Evolutionary conservation across 1,284 basidiomycete genomes (phyloP), one percentile per base, ranked within the genome.

Genomic region (Malassezia brasiliensis): DNA sequence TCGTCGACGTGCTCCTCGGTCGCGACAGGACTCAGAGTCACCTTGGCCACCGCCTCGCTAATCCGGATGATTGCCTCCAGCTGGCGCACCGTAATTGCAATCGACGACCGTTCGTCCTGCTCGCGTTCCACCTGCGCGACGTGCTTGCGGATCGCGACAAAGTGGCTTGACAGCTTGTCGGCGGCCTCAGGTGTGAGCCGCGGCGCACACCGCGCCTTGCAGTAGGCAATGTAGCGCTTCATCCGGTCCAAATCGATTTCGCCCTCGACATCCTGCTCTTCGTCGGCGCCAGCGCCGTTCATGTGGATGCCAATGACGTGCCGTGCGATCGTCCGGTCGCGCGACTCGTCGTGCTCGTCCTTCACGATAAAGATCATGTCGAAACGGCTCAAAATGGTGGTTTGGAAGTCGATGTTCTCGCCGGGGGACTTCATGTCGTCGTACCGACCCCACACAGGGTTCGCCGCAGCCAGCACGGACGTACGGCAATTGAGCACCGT

Each of bases 301-400:
- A 96, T 96, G 76, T 98, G 94, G 52, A 96, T 88, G 75, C 91
- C 91, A 88, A 99, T 93, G 66, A 99, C 90, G 74, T 96, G 90
- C 77, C 86, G 88, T 11, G 94, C 93, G 65, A 98, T 94, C 65
- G 85, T 89, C 73, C 85, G 83, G 76, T 99, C 94, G 44, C 94
- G 82, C 48, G 81, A 79, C 77, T 98, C 94, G 74, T 96, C 90
- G 76, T 98, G 94, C 71, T 96, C 91, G 72, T 99, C 94, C 75
- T 88, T 91, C 64, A 99, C 87, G 66, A 99, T 94, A 79, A 98
- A 99, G 70, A 99, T 98, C 94, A 99, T 96, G 74, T 99, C 94
- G 77, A 99, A 99, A 60, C 94, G 85, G 50, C 90, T 96, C 76
- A 99, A 77, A 69, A 99, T 96, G 1, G 94, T 98, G 2, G 94